A percentile compares a stretch with the other conserved stretches of the same genome.
Conservation (phyloP, 768 basidiomycete genomes). For the Cystofilobasidium macerans region DNA sequence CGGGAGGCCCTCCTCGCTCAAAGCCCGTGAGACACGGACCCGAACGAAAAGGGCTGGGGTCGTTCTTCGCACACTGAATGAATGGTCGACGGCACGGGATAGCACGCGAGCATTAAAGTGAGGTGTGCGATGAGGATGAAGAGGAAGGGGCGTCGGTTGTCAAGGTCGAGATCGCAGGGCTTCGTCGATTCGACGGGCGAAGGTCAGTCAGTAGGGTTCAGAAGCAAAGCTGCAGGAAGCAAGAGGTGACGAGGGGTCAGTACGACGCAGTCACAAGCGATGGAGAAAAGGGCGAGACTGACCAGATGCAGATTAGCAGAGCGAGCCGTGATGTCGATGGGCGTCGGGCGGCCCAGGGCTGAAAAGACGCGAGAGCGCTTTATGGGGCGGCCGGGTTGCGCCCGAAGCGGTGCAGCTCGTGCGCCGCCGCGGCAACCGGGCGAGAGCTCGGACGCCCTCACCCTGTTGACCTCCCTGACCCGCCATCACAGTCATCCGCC, state of each 20-base stretch:
- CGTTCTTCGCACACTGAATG: constrained; percentile 4
- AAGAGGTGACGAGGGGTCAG: background rate
- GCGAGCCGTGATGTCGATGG: too few species aligned
- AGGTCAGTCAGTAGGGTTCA: background rate
- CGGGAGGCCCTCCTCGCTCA: background rate
- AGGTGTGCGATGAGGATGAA: background rate
- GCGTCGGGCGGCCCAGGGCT: too few species aligned
- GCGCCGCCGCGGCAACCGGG: too few species aligned
- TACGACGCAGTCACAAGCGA: too few species aligned
- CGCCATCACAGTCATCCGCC: background rate
- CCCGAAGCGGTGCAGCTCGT: too few species aligned
- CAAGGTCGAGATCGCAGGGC: background rate
- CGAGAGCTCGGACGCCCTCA: too few species aligned
- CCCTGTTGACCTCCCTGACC: background rate
- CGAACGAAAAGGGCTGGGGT: background rate
- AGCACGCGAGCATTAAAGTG: constrained; percentile 12
- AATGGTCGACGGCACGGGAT: constrained; percentile 3
- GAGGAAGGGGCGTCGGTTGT: background rate
- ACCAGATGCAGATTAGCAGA: too few species aligned
- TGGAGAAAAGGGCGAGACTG: too few species aligned
- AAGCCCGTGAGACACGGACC: background rate
- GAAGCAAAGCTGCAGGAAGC: background rate
- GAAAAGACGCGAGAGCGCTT: too few species aligned
- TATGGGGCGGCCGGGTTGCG: too few species aligned
- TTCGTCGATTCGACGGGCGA: background rate